A percentile compares a stretch with the other conserved stretches of the same genome.
These are phyloP conservation scores for Thermomucor indicae-seudaticae DNA, from an alignment of 371 early-diverging fungal genomes.

Conservation along the genomic window DNA sequence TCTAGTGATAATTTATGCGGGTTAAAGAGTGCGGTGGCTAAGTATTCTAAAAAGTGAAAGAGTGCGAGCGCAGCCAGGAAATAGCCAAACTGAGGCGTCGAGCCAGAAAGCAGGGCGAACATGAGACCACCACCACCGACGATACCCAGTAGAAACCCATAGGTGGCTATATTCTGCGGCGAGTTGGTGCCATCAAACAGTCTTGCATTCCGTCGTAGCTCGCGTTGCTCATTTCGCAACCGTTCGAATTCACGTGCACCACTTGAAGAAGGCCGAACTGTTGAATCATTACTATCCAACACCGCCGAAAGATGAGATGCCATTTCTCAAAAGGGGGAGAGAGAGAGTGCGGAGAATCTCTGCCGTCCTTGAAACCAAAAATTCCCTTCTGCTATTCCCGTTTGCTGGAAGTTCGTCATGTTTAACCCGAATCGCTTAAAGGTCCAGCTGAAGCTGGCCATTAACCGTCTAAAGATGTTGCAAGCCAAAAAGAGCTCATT, in stretches of 20 bases:
- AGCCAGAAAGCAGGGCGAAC: slow-evolving; percentile 10
- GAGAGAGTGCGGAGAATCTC: no score
- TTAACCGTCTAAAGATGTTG: slow-evolving; percentile 82
- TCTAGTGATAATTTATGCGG: slow-evolving; percentile 56
- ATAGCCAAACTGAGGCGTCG: slow-evolving; percentile 53
- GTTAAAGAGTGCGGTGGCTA: slow-evolving; percentile 73
- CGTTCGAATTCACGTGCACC: slow-evolving; percentile 4
- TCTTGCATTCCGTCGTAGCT: slow-evolving; percentile 15
- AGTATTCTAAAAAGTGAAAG: slow-evolving; percentile 79
- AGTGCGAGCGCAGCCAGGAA: slow-evolving; percentile 59
- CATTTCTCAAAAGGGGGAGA: no score
- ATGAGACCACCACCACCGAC: slow-evolving; percentile 54
- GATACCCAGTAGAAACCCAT: slow-evolving; percentile 61
- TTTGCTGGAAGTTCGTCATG: no score
- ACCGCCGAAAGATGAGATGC: no score
- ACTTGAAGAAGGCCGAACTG: no score
- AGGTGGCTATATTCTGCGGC: slow-evolving; percentile 70
- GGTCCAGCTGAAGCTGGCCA: slow-evolving; percentile 83
- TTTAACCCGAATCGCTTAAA: slow-evolving; percentile 68
- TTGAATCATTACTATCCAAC: no score
- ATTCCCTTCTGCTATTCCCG: no score
- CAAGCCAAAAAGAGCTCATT: slow-evolving; percentile 83
- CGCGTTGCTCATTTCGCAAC: neutral
- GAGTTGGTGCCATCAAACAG: slow-evolving; percentile 67
- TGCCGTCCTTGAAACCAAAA: no score